phyloP scores from a whole-genome alignment of 352 stramenopile genomes.

The Phytophthora sansomeana region DNA sequence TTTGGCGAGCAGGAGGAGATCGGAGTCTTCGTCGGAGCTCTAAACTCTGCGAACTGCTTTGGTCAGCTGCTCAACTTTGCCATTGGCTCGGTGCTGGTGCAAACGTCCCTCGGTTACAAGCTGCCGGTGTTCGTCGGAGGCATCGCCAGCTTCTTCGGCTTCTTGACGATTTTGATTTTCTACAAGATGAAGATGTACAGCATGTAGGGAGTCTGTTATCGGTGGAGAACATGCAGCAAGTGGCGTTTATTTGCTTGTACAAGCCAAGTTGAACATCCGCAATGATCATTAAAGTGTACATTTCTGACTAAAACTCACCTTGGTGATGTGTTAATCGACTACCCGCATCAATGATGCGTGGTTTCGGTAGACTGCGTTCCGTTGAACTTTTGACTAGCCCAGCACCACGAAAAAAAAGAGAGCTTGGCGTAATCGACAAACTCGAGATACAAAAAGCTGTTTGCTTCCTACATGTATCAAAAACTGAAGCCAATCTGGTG shows the following conservation, averaged over 20 bases:
- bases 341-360: slow-evolving; percentile 23
- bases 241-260: not conserved
- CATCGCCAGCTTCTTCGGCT: slow-evolving; percentile 34
- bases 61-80: slow-evolving; percentile 50
- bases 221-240: not conserved
- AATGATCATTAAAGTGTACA: not conserved
- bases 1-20: slow-evolving; percentile 49
- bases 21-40: slow-evolving; percentile 49
- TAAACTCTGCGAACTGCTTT: slow-evolving; percentile 64
- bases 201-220: slow-evolving; percentile 27
- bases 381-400: slow-evolving; percentile 9
- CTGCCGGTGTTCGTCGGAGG: slow-evolving; percentile 50
- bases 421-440: not conserved
- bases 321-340: slow-evolving; percentile 11
- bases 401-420: not conserved
- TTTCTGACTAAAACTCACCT: not conserved
- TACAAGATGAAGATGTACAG: slow-evolving; percentile 55
- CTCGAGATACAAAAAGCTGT: too few relatives aligned
- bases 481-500: too few relatives aligned
- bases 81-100: slow-evolving; percentile 36
- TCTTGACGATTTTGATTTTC: slow-evolving; percentile 43
- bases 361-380: slow-evolving; percentile 6
- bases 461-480: too few relatives aligned
- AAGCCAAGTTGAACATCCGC: not conserved
- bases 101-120: slow-evolving; percentile 47